Percentiles rank a stretch among this genome's conserved stretches.
Evolutionary conservation across 306 rosid genomes (phyloP).

Genomic region (Cicer judaicum): DNA sequence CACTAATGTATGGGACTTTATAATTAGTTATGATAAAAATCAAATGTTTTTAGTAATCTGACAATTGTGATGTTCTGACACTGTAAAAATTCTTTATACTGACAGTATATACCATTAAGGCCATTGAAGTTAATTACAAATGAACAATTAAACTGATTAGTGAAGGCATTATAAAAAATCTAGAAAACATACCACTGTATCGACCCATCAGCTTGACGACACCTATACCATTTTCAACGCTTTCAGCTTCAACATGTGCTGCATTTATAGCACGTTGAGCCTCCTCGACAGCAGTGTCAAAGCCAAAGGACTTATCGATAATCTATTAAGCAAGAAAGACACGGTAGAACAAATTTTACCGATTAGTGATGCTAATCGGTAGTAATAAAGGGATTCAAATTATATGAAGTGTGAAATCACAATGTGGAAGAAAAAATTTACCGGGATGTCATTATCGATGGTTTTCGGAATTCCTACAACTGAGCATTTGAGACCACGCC

Average conservation of each 20-base stretch:
- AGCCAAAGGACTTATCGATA: constrained; percentile 91
- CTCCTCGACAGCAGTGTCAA: constrained; percentile 98
- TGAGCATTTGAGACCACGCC: constrained; percentile 88
- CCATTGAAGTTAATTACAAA: constrained; percentile 17
- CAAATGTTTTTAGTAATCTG: no score
- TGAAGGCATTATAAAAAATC: background rate
- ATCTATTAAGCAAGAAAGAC: constrained; percentile 56
- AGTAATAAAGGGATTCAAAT: background rate
- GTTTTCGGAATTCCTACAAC: constrained; percentile 96
- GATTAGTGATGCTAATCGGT: constrained; percentile 24
- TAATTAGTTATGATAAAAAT: no score
- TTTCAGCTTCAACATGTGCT: constrained; percentile 92
- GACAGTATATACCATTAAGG: background rate
- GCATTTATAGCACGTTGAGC: constrained; percentile 99
- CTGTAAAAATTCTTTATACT: no score
- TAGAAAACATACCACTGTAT: constrained; percentile 70
- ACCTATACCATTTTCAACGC: constrained; percentile 90
- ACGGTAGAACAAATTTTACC: constrained; percentile 8
- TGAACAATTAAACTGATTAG: background rate
- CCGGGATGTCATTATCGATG: constrained; percentile 94
- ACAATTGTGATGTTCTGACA: no score
- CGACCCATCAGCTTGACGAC: constrained; percentile 98
- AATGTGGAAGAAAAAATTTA: constrained; percentile 41
- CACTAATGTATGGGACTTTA: no score
- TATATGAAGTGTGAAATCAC: constrained; percentile 15